These are phyloP conservation scores for Candida rishiriensis DNA, from an alignment of 805 yeast species.

Conservation along the genomic window DNA sequence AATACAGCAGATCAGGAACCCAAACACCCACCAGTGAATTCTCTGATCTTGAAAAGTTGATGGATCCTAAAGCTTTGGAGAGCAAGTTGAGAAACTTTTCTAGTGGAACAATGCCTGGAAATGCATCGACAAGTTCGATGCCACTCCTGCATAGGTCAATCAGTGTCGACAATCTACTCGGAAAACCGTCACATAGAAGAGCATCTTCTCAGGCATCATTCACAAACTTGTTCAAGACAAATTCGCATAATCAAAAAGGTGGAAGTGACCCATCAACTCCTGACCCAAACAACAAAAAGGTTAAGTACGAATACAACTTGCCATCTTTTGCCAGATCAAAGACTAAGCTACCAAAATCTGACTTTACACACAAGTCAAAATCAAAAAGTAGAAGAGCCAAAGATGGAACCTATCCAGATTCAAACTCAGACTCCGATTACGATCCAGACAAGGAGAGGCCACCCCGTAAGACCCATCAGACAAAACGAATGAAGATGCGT, in stretches of 20 bases:
- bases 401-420: not conserved
- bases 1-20: conserved; percentile 15
- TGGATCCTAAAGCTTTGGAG: conserved; percentile 17
- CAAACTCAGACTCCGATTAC: not conserved
- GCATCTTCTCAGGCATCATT: conserved; percentile 6
- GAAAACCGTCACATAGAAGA: conserved; percentile 7
- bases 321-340: conserved; percentile 17
- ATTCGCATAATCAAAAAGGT: not conserved
- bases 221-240: not conserved
- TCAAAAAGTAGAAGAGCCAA: not conserved
- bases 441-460: conserved; percentile 10
- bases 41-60: conserved; percentile 10
- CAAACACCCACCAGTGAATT: conserved; percentile 18
- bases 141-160: conserved; percentile 12
- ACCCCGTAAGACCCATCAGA: not conserved
- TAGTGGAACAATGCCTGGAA: not conserved
- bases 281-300: conserved; percentile 5
- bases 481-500: conserved; percentile 10
- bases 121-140: not conserved
- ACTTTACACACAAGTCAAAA: not conserved
- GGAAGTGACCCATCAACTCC: not conserved
- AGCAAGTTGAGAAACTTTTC: conserved; percentile 13
- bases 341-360: not conserved
- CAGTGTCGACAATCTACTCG: conserved; percentile 13
- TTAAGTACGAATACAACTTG: conserved; percentile 11